Evolutionary conservation across 768 basidiomycete genomes (phyloP), one percentile per base, ranked within the genome.

Genomic region (Scleroderma bovista): DNA sequence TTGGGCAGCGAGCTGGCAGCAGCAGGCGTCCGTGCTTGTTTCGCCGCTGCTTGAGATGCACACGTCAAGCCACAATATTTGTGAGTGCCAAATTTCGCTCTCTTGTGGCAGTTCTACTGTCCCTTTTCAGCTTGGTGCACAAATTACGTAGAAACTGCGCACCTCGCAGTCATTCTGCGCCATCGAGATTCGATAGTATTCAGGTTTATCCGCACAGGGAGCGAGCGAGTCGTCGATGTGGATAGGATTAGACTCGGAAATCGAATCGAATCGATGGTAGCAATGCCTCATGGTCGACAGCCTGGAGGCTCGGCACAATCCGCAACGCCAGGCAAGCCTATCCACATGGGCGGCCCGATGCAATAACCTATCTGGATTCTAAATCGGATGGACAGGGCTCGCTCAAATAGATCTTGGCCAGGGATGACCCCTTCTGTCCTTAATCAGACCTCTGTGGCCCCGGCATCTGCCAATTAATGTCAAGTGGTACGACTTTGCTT

Each of bases 31-130:
- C 44, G 19, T 33, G 26, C 34, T 16, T 31, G 44, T n/a, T 49
- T 53, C n/a, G 56, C 40, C 15, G 55, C 59, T 26, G 65, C 67
- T 72, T 77, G 56, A 23, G 78, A 73, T 9, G 71, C 69, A 54
- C 81, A 83, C 10, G 74, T 75, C 64, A 76, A 81, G 48, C 79
- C 69, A 53, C 81, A 83, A 57, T 74, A 84, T 16, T 70, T 72
- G 65, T 81, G 80, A 23, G 72, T 72, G 44, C 68, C 65, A 46
- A 72, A 77, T 60, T 81, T 82, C n/a, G 78, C 79, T 44, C 71
- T 73, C 36, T 72, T 51, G 58, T 77, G 75, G 57, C 83, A 85
- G 39, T 72, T 72, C 83, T 84, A 47, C 33, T 26, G 1, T 13
- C 22, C 19, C 9, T 9, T 9, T 55, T 24, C 42, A 44, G 48